Percentiles rank a stretch among this genome's conserved stretches.
Evolutionary conservation across 257 asterid species (phyloP).

Genomic region (Nicotiana tabacum): DNA sequence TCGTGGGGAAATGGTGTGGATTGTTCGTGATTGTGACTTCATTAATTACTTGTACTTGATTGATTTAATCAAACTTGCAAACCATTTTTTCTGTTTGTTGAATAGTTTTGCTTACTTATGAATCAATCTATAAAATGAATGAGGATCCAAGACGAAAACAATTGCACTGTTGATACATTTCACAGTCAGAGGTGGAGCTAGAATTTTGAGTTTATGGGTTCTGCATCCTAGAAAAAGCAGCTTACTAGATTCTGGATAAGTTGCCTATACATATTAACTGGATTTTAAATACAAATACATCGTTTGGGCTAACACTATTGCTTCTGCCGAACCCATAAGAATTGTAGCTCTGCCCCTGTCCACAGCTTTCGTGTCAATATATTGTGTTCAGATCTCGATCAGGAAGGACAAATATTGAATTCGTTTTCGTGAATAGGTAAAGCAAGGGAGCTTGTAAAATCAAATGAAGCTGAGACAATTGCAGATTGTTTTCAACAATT

Average conservation of each 20-base stretch:
- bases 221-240: too few relatives aligned
- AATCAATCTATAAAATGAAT: background rate
- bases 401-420: background rate
- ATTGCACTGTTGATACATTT: background rate
- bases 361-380: background rate
- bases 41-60: background rate
- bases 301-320: too few relatives aligned
- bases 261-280: too few relatives aligned
- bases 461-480: background rate
- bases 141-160: background rate
- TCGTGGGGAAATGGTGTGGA: background rate
- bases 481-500: too few relatives aligned
- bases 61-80: background rate
- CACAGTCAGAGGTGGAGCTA: background rate
- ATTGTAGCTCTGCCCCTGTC: too few relatives aligned
- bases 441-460: background rate
- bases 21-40: background rate
- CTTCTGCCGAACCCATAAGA: too few relatives aligned
- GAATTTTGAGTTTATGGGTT: too few relatives aligned
- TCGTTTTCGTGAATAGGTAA: background rate
- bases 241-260: too few relatives aligned
- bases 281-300: too few relatives aligned
- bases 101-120: background rate
- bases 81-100: background rate
- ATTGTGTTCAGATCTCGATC: background rate